Base-by-base conservation (phyloP, 2,329 filamentous ascomycete genomes). In the Aspergillus ochraceoroseus region DNA sequence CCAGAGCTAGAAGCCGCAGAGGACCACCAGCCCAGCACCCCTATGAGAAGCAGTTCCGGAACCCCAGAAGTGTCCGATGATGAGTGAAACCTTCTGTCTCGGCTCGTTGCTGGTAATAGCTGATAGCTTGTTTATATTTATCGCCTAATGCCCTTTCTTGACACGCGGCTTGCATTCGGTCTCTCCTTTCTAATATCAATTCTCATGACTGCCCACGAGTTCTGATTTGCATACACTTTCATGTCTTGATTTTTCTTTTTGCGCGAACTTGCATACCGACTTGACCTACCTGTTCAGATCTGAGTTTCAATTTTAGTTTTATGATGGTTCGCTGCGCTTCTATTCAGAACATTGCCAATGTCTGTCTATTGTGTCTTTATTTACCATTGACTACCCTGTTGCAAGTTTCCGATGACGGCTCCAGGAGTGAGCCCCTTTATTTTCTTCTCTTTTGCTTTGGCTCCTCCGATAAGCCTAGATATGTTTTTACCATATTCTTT, bases 1-100 rank as follows among this genome's bases (percentile, higher is more conserved):
- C 59, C 61, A 17, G 65, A 67, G 46, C 44, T 67, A 45, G 61
- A 65, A 43, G 49, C 51, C 26, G 45, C 51, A 15, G 31, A 49
- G 18, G 56, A 56, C 44, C 50, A 38, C 28, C n/a, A n/a, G n/a
- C 35, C 49, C 30, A 35, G 48, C 26, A 61, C 53, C 30, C 51
- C 57, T 11, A 51, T 37, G 20, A 51, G 52, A 38, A 62, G 54
- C 36, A 55, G 54, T 43, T 55, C 56, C 26, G 55, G 53, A 29
- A 58, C 56, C 2, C 54, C 58, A 7, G 54, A 57, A 28, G 49
- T 47, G 23, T 59, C 62, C 30, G 60, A 60, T 32, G 51, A 57
- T 33, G 60, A 63, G 44, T 58, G 51, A 57, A 25, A 20, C 27
- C 19, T 20, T 30, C 27, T 39, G n/a, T n/a, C 25, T 32, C 13